Conservation (phyloP, 2,329 filamentous ascomycete species). For the Didymella exigua region DNA sequence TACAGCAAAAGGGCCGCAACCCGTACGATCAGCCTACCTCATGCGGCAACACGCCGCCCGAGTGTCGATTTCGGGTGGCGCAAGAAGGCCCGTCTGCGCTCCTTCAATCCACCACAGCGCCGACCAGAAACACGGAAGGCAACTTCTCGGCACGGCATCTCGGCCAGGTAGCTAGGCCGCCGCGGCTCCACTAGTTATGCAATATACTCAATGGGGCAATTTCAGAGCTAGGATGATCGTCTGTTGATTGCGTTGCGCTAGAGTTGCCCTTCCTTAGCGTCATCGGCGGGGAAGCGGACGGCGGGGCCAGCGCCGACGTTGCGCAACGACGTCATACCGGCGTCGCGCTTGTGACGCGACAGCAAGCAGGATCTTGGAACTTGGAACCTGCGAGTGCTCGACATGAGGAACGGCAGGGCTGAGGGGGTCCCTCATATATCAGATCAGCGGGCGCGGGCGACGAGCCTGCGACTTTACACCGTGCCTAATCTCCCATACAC, state of each 20-base stretch:
- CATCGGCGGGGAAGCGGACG: neutral
- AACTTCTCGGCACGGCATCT: neutral
- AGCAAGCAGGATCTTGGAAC: too few species aligned
- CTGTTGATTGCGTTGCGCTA: neutral
- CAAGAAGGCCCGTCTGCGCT: constrained; percentile 16
- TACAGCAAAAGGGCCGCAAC: neutral
- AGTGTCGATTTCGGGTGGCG: constrained; percentile 10
- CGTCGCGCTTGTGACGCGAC: constrained; percentile 1
- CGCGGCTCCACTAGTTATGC: too few species aligned
- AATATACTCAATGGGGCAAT: neutral
- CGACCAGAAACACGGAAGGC: neutral
- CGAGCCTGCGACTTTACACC: too few species aligned
- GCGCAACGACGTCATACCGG: constrained; percentile 1
- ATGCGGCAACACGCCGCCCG: neutral
- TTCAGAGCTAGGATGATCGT: neutral
- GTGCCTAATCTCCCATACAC: neutral
- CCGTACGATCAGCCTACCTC: neutral
- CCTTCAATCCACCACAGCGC: neutral
- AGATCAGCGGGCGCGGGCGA: neutral
- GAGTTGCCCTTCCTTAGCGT: neutral
- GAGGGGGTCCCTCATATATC: neutral
- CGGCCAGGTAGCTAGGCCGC: neutral
- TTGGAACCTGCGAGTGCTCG: neutral
- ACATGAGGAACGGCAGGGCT: neutral
- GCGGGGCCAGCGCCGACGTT: neutral